Evolutionary conservation across 169 alveolate species (phyloP).

Genomic region (Eimeria acervulina): DNA sequence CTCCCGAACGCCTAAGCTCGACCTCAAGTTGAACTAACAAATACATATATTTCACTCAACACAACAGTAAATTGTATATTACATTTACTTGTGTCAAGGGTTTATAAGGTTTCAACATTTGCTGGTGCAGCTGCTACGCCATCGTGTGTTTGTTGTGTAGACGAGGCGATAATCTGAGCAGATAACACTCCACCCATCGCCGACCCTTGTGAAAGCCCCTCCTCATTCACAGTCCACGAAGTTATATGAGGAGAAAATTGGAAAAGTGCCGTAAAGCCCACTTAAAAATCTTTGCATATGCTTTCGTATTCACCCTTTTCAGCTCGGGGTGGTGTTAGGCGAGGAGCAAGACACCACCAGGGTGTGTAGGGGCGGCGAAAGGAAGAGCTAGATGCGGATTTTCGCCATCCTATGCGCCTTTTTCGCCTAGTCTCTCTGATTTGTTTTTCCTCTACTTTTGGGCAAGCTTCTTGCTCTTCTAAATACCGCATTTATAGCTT

Average conservation of each 20-base stretch:
- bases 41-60: background rate
- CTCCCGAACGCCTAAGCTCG: background rate
- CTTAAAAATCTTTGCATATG: background rate
- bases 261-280: background rate
- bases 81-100: background rate
- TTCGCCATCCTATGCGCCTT: background rate
- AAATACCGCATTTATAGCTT: background rate
- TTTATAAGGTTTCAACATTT: background rate
- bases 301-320: background rate
- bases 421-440: background rate
- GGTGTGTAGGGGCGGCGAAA: background rate
- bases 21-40: background rate
- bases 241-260: background rate
- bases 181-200: background rate
- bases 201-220: background rate
- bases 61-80: background rate
- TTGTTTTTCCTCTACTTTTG: background rate
- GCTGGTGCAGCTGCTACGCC: background rate
- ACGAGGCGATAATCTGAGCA: background rate
- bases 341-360: slow-evolving; percentile 8
- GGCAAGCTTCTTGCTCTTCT: background rate
- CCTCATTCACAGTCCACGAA: background rate
- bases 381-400: background rate
- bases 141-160: background rate
- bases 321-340: background rate